Evolutionary conservation across 2,329 filamentous ascomycete genomes (phyloP).

Genomic region (Colletotrichum cuscutae): DNA sequence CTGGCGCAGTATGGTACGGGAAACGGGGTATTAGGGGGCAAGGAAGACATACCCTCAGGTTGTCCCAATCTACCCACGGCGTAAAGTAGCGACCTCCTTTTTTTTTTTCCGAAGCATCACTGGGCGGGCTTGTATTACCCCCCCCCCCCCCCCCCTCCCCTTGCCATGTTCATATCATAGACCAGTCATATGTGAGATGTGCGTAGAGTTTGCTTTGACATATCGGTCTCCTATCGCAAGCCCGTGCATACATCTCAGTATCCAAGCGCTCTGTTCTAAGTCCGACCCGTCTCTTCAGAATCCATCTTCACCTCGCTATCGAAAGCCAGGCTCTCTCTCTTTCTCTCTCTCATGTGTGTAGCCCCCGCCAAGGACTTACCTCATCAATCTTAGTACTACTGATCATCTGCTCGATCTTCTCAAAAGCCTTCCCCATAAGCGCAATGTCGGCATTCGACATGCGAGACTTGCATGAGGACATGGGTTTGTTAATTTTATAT

Average conservation of each 20-base stretch:
- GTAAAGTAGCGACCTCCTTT: background rate
- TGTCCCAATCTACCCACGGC: background rate
- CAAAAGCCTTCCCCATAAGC: too few relatives aligned
- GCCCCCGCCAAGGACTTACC: too few relatives aligned
- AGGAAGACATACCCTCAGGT: background rate
- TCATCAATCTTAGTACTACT: too few relatives aligned
- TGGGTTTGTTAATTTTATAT: too few relatives aligned
- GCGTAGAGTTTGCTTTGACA: background rate
- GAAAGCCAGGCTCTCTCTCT: too few relatives aligned
- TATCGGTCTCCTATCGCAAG: background rate
- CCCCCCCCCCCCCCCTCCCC: too few relatives aligned
- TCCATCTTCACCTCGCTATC: too few relatives aligned
- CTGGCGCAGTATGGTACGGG: slow-evolving; percentile 3
- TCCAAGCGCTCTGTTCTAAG: background rate
- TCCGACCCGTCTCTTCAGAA: too few relatives aligned
- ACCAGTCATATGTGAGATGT: background rate
- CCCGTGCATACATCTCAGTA: background rate
- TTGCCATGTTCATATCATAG: background rate
- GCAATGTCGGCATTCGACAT: too few relatives aligned
- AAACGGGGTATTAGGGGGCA: background rate
- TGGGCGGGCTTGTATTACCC: background rate
- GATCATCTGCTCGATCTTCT: too few relatives aligned
- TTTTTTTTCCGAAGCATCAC: background rate
- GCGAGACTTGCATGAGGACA: too few relatives aligned
- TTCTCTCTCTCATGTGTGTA: too few relatives aligned